A percentile compares a stretch with the other conserved stretches of the same genome.
These are phyloP conservation scores for Suhomyces taliae DNA, from an alignment of 1,139 yeast species.

Conservation along the genomic window DNA sequence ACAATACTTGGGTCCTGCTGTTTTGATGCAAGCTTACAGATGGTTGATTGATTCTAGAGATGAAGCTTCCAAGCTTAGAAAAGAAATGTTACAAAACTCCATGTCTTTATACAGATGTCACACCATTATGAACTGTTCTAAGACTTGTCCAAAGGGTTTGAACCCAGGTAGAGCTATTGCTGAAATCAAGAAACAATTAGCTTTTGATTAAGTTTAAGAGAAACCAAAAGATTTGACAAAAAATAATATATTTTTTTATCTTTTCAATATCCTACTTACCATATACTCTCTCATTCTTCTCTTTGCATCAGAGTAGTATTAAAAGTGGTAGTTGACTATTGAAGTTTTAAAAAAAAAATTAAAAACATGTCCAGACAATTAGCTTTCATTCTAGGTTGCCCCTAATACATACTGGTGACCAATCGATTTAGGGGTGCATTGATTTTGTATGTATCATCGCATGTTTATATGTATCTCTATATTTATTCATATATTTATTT, in stretches of 20 bases:
- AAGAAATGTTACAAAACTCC: slow-evolving; percentile 89
- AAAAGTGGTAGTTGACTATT: not conserved
- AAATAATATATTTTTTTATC: slow-evolving; percentile 10
- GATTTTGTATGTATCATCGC: not conserved
- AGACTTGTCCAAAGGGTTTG: slow-evolving; percentile 98
- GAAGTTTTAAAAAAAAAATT: not conserved
- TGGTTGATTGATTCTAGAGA: slow-evolving; percentile 99
- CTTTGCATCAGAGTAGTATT: not conserved
- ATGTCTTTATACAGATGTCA: slow-evolving; percentile 99
- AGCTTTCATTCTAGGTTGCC: not conserved
- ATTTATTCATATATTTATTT: slow-evolving; percentile 8
- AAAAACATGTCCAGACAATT: not conserved
- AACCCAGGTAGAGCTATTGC: slow-evolving; percentile 99
- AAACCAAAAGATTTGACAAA: not conserved
- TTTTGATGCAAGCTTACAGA: slow-evolving; percentile 97
- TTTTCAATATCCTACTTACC: not conserved
- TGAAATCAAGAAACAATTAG: slow-evolving; percentile 91
- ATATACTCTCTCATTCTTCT: too few relatives aligned
- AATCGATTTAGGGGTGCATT: not conserved
- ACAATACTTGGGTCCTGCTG: slow-evolving; percentile 98
- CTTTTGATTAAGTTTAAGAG: slow-evolving; percentile 52
- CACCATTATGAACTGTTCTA: slow-evolving; percentile 97
- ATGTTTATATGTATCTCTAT: slow-evolving; percentile 1
- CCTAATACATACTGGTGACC: not conserved
- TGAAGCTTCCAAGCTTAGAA: slow-evolving; percentile 79